Evolutionary conservation across 2,329 filamentous ascomycete genomes (phyloP).

Genomic region (Apiospora rasikravindrae): DNA sequence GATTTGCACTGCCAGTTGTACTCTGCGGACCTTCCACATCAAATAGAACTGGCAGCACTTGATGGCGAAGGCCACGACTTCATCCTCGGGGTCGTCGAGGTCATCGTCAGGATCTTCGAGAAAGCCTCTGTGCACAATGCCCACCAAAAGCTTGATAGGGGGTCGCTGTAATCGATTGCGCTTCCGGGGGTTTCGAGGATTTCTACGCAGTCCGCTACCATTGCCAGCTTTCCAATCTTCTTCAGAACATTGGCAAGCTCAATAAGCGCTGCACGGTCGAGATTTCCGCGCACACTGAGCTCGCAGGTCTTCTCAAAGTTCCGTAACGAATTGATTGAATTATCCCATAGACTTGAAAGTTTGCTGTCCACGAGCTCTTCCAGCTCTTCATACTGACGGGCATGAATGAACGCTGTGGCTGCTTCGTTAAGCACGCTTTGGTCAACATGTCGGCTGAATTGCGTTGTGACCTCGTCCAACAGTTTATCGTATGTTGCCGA

Average conservation of each 20-base stretch:
- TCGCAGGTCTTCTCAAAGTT: conserved; percentile 74
- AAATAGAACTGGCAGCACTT: conserved; percentile 86
- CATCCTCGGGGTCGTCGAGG: conserved; percentile 78
- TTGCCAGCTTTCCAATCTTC: conserved; percentile 81
- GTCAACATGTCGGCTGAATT: conserved; percentile 92
- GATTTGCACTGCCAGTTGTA: conserved; percentile 60
- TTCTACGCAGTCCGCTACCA: conserved; percentile 78
- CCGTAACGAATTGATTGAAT: conserved; percentile 74
- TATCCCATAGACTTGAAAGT: conserved; percentile 84
- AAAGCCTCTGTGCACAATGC: conserved; percentile 75
- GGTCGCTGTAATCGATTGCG: conserved; percentile 52
- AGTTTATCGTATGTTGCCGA: conserved; percentile 79
- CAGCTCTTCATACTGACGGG: conserved; percentile 84
- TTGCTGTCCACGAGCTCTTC: conserved; percentile 85
- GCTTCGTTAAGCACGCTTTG: conserved; percentile 85
- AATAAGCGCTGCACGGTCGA: conserved; percentile 68
- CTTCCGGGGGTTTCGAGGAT: conserved; percentile 69
- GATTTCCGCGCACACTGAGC: conserved; percentile 71
- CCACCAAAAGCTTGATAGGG: conserved; percentile 73
- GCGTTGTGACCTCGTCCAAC: conserved; percentile 89
- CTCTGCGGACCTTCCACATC: conserved; percentile 82
- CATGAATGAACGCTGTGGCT: conserved; percentile 80
- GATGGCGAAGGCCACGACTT: conserved; percentile 76
- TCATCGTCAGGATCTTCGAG: conserved; percentile 72
- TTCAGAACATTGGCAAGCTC: conserved; percentile 76